These are phyloP conservation scores for Candida koratica DNA, from an alignment of 805 yeast genomes.

Conservation along the genomic window DNA sequence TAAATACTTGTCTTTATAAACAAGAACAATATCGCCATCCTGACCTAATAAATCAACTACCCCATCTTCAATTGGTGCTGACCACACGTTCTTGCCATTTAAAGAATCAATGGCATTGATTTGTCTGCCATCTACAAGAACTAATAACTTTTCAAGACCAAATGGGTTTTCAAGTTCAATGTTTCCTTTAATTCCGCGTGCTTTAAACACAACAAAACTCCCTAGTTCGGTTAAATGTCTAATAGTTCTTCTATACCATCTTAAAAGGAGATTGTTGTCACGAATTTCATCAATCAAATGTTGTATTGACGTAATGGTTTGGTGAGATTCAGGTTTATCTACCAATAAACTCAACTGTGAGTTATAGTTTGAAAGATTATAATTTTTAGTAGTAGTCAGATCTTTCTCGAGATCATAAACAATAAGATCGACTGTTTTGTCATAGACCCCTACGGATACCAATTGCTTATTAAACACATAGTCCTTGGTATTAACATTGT, in stretches of 20 bases:
- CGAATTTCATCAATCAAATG: conserved; percentile 29
- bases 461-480: conserved; percentile 10
- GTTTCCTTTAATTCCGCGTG: conserved; percentile 6
- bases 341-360: conserved; percentile 14
- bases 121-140: conserved; percentile 24
- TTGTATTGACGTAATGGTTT: conserved; percentile 26
- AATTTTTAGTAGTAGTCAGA: background rate
- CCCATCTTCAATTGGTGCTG: conserved; percentile 12
- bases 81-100: conserved; percentile 43
- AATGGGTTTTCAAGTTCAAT: conserved; percentile 15
- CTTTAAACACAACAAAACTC: conserved; percentile 16
- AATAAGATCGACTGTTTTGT: background rate
- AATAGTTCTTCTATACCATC: conserved; percentile 27
- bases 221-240: conserved; percentile 37
- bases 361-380: conserved; percentile 4
- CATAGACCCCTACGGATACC: conserved; percentile 8
- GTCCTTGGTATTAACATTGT: conserved; percentile 5
- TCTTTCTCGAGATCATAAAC: conserved; percentile 8
- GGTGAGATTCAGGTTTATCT: conserved; percentile 29
- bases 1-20: conserved; percentile 13
- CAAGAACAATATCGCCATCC: conserved; percentile 14
- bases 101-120: conserved; percentile 39
- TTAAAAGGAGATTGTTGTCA: conserved; percentile 18
- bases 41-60: conserved; percentile 14
- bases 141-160: conserved; percentile 32